A percentile compares a stretch with the other conserved stretches of the same genome.
These are phyloP conservation scores for Candida dubliniensis DNA, from an alignment of 1,139 yeast genomes.

Conservation along the genomic window DNA sequence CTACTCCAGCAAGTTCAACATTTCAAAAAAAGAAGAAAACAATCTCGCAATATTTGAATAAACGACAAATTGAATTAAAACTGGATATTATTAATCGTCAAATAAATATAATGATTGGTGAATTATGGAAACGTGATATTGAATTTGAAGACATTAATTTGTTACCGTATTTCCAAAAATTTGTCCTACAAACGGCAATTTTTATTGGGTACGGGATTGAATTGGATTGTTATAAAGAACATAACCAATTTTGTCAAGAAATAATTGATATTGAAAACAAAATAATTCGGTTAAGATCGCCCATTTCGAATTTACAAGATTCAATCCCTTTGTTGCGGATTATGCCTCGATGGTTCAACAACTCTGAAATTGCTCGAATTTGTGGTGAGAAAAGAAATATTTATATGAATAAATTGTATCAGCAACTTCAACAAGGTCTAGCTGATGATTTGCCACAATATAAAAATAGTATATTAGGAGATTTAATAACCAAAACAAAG, in stretches of 20 bases:
- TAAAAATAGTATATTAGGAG: conserved; percentile 44
- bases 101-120: conserved; percentile 20
- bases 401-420: conserved; percentile 49
- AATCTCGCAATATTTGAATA: conserved; percentile 52
- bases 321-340: conserved; percentile 54
- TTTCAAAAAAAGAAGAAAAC: conserved; percentile 55
- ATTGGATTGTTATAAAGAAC: conserved; percentile 43
- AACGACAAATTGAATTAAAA: conserved; percentile 44
- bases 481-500: conserved; percentile 24
- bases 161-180: conserved; percentile 47
- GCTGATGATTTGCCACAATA: conserved; percentile 16
- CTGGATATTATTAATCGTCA: conserved; percentile 9
- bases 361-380: conserved; percentile 39
- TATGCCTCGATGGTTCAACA: conserved; percentile 24
- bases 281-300: conserved; percentile 64
- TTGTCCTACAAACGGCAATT: conserved; percentile 58
- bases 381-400: conserved; percentile 42
- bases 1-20: conserved; percentile 66
- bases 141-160: conserved; percentile 33
- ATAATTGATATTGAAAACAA: conserved; percentile 64
- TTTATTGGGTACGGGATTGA: conserved; percentile 60
- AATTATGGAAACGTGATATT: conserved; percentile 25
- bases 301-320: conserved; percentile 61
- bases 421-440: conserved; percentile 13
- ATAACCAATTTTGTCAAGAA: conserved; percentile 46